Evolutionary conservation across 2,329 filamentous ascomycete species (phyloP), one percentile per base, ranked within the genome.

Genomic region (Calcarisporium arbuscula): DNA sequence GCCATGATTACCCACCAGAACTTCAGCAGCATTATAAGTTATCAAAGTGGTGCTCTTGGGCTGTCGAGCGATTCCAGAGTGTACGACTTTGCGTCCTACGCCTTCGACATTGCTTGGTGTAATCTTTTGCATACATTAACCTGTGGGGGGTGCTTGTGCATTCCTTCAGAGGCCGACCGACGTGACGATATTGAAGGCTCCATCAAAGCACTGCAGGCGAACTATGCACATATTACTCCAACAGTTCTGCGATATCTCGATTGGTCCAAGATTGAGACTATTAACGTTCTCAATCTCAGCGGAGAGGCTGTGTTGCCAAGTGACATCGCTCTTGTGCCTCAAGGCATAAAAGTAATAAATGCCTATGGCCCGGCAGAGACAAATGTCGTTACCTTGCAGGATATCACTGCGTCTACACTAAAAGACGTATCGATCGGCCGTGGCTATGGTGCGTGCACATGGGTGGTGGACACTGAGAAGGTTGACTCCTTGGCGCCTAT

Each of bases 311-410:
- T 39, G 11, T 38, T 40, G 32, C 56, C 63, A 54, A 57, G 55
- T 6, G 34, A 26, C 48, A 53, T 36, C 49, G 15, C 35, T 41
- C 21, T 36, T 36, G 31, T 35, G 40, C 17, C 37, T 6, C 17
- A 40, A 7, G 36, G 19, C 14, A 44, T 51, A 57, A 21, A 51
- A 51, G 37, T 63, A 26, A 41, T 61, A 32, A 63, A 64, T 47
- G 57, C 48, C 1, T 67, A 64, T 37, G 63, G 63, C 0, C 63
- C 63, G 18, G 60, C 60, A 5, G 63, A 66, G 47, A n/a, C n/a
- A n/a, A n/a, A n/a, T n/a, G n/a, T n/a, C n/a, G n/a, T n/a, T n/a
- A n/a, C n/a, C n/a, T n/a, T n/a, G n/a, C n/a, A n/a, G n/a, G n/a
- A n/a, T n/a, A n/a, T n/a, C n/a, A n/a, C n/a, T n/a, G n/a, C n/a